Evolutionary conservation across 2,329 filamentous ascomycete species (phyloP).

Genomic region (Paecilomyces formosus): DNA sequence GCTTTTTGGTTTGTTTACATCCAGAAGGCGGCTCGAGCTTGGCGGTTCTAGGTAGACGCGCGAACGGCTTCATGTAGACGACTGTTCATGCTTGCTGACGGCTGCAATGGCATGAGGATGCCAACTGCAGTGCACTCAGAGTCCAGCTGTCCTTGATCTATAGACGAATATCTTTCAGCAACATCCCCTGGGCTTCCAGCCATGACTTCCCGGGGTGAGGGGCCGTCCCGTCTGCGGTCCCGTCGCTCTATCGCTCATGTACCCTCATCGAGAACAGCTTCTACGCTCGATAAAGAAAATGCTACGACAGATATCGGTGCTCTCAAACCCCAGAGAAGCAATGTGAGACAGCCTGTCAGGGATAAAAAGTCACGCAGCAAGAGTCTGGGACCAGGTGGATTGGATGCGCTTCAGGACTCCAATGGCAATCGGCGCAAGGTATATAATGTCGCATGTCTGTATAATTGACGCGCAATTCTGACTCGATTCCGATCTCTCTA

Average conservation of each 20-base stretch:
- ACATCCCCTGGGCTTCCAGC: not conserved
- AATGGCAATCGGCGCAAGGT: constrained; percentile 76
- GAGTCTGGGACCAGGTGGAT: constrained; percentile 85
- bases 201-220: constrained; percentile 30
- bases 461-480: constrained; percentile 6
- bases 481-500: constrained; percentile 12
- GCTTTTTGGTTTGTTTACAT: constrained; percentile 39
- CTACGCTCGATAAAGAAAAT: constrained; percentile 67
- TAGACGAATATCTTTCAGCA: not conserved
- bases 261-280: constrained; percentile 41
- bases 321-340: constrained; percentile 17
- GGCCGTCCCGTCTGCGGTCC: constrained; percentile 32
- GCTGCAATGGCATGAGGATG: not conserved
- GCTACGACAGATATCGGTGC: constrained; percentile 59
- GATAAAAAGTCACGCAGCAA: constrained; percentile 77
- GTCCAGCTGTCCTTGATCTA: not conserved
- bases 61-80: constrained; percentile 13
- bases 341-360: constrained; percentile 30
- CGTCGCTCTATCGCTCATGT: constrained; percentile 67
- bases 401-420: constrained; percentile 71
- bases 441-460: constrained; percentile 21
- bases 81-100: not conserved
- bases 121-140: not conserved
- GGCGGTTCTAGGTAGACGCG: constrained; percentile 13
- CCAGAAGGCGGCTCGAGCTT: constrained; percentile 21